Conservation (phyloP, 805 yeast species). For the Myxozyma neglecta region DNA sequence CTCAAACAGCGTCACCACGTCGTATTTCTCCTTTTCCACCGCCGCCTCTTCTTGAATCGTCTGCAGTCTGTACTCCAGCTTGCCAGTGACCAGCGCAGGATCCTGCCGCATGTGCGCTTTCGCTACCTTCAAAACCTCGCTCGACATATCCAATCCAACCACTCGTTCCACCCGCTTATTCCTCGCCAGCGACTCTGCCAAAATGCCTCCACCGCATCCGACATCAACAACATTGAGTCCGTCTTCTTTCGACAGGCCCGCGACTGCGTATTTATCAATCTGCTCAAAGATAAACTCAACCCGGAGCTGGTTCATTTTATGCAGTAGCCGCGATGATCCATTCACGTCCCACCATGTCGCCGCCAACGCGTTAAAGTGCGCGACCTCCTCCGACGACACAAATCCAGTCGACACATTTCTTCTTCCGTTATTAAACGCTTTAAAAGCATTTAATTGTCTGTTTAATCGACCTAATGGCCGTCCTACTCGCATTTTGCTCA, state of each 20-base stretch:
- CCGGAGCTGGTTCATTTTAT: constrained; percentile 87
- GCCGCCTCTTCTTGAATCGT: constrained; percentile 46
- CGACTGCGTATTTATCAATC: constrained; percentile 53
- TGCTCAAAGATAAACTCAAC: constrained; percentile 80
- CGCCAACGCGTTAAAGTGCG: constrained; percentile 84
- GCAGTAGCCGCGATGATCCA: constrained; percentile 91
- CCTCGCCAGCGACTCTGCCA: constrained; percentile 84
- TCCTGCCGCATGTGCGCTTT: constrained; percentile 64
- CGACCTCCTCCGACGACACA: constrained; percentile 55
- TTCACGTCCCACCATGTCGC: constrained; percentile 97
- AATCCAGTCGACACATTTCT: too few species aligned
- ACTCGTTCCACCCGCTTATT: constrained; percentile 59
- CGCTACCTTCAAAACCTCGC: constrained; percentile 81
- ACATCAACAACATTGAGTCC: constrained; percentile 73
- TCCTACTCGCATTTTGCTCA: too few species aligned
- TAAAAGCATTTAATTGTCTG: too few species aligned
- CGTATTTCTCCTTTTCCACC: constrained; percentile 50
- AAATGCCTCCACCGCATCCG: constrained; percentile 98
- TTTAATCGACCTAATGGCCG: too few species aligned
- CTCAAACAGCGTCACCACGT: constrained; percentile 87
- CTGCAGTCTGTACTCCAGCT: constrained; percentile 50
- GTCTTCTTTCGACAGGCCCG: constrained; percentile 67
- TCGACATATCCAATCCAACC: constrained; percentile 80
- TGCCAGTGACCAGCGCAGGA: constrained; percentile 50
- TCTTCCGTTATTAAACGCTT: too few species aligned